phyloP scores from a whole-genome alignment of 768 basidiomycete species.

The Trametes coccinea region DNA sequence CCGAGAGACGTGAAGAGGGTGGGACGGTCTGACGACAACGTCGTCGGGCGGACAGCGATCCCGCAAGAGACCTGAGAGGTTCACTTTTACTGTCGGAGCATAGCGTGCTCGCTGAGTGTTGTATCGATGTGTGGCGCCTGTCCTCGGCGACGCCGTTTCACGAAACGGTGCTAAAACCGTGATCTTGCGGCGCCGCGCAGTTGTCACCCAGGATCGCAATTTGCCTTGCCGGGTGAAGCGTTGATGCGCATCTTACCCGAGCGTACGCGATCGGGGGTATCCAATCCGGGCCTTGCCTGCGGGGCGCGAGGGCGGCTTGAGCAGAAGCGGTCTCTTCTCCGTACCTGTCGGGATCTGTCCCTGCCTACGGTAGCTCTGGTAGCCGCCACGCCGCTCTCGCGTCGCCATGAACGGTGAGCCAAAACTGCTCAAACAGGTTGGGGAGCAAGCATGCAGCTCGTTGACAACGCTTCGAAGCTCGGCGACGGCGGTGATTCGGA shows the following conservation, averaged over 20 bases:
- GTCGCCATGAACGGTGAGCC: too few relatives aligned
- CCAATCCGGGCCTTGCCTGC: background rate
- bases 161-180: conserved; percentile 6
- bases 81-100: background rate
- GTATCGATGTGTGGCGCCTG: conserved; percentile 15
- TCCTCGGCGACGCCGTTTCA: conserved; percentile 13
- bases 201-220: conserved; percentile 3
- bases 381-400: too few relatives aligned
- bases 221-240: conserved; percentile 15
- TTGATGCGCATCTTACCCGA: conserved; percentile 14
- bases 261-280: conserved; percentile 5
- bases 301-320: background rate
- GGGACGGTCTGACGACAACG: background rate
- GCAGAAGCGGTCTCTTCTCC: background rate
- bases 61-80: background rate
- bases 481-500: too few relatives aligned
- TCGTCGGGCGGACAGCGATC: background rate
- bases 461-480: too few relatives aligned
- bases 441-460: too few relatives aligned
- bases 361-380: conserved; percentile 1
- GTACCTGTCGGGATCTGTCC: conserved; percentile 2
- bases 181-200: conserved; percentile 16
- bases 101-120: background rate
- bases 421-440: too few relatives aligned
- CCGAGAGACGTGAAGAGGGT: background rate